Conservation (phyloP, 2,329 filamentous ascomycete genomes). For the Neoascochyta sp. region DNA sequence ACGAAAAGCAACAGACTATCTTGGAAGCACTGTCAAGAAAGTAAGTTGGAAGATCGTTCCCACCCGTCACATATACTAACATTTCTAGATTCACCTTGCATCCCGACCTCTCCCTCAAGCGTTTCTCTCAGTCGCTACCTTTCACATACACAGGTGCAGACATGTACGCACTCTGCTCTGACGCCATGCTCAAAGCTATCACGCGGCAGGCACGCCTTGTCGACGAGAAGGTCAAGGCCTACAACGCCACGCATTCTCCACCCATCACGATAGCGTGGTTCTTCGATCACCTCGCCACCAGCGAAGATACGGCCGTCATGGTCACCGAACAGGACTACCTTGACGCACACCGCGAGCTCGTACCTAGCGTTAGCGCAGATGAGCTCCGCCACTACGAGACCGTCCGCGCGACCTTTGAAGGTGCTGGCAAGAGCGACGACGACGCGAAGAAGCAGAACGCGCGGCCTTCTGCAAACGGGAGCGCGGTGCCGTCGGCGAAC, state of each 20-base stretch:
- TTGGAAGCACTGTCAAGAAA: slow-evolving; percentile 92
- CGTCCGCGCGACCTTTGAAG: slow-evolving; percentile 80
- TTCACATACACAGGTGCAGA: slow-evolving; percentile 98
- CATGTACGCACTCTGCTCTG: slow-evolving; percentile 93
- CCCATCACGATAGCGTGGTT: slow-evolving; percentile 84
- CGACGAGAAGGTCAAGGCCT: slow-evolving; percentile 72
- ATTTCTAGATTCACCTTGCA: slow-evolving; percentile 72
- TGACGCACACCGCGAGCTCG: slow-evolving; percentile 74
- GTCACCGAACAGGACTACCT: slow-evolving; percentile 88
- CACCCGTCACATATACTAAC: slow-evolving; percentile 6
- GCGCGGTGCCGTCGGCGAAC: not conserved
- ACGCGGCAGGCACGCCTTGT: slow-evolving; percentile 82
- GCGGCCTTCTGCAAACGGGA: slow-evolving; percentile 1
- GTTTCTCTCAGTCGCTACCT: slow-evolving; percentile 73
- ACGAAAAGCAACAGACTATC: slow-evolving; percentile 93
- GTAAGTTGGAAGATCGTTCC: no score
- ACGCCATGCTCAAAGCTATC: slow-evolving; percentile 98
- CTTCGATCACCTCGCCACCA: slow-evolving; percentile 85
- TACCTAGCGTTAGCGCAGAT: slow-evolving; percentile 90
- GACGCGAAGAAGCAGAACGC: slow-evolving; percentile 40
- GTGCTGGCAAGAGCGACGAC: slow-evolving; percentile 47
- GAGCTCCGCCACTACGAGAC: slow-evolving; percentile 88
- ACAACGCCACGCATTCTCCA: slow-evolving; percentile 52
- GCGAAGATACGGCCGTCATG: slow-evolving; percentile 79
- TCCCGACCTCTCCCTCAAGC: slow-evolving; percentile 69